Evolutionary conservation across 768 basidiomycete genomes (phyloP).

Genomic region (Naganishia kalamii): DNA sequence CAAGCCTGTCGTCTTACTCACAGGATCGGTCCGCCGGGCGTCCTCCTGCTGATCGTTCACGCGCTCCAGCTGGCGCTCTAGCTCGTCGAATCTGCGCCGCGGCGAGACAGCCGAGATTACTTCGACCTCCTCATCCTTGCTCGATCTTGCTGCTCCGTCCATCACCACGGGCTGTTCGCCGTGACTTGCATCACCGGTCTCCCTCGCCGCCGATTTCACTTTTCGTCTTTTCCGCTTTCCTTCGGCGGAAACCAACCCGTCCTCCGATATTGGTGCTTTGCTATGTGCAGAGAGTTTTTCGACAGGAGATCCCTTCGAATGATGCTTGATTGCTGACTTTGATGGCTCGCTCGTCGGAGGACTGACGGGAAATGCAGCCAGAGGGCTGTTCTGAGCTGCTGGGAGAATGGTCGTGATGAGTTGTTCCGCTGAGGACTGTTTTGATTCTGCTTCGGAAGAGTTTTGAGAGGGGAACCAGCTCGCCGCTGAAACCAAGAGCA

Average conservation of each 20-base stretch:
- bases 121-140: too few relatives aligned
- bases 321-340: background rate
- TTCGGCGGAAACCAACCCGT: background rate
- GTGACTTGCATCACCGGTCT: background rate
- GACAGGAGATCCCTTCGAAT: background rate
- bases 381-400: background rate
- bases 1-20: too few relatives aligned
- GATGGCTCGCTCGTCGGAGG: constrained; percentile 1
- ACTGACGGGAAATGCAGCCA: constrained; percentile 1
- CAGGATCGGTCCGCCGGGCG: too few relatives aligned
- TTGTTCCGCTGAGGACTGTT: background rate
- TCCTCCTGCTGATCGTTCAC: too few relatives aligned
- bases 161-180: too few relatives aligned
- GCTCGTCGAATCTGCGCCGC: too few relatives aligned
- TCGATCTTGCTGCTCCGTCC: too few relatives aligned
- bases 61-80: too few relatives aligned
- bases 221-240: background rate
- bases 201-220: background rate
- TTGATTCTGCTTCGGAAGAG: background rate
- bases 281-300: background rate
- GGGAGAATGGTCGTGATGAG: background rate
- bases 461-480: constrained; percentile 8
- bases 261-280: background rate
- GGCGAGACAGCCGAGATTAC: too few relatives aligned
- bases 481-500: background rate